Percentiles rank a stretch among this genome's conserved stretches.
These are phyloP conservation scores for Apiotrichum porosum DNA, from an alignment of 1,284 basidiomycete genomes.

Conservation along the genomic window DNA sequence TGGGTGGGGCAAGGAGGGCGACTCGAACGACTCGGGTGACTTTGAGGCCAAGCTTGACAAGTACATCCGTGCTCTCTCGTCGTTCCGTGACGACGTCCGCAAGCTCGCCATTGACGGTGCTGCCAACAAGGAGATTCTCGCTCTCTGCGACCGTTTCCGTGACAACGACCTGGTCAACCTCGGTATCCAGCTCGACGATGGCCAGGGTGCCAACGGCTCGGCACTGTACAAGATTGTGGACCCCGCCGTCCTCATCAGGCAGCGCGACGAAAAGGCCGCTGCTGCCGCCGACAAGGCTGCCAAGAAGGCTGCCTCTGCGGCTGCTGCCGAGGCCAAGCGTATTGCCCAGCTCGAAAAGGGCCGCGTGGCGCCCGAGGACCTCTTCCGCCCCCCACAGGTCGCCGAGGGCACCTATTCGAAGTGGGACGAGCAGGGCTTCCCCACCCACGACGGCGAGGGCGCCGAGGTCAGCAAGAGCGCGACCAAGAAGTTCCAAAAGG, in stretches of 20 bases:
- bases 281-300: slow-evolving; percentile 69
- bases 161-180: slow-evolving; percentile 86
- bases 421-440: slow-evolving; percentile 82
- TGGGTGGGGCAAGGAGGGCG: slow-evolving; percentile 52
- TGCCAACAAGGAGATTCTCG: slow-evolving; percentile 63
- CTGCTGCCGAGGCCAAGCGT: slow-evolving; percentile 66
- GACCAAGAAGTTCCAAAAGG: slow-evolving; percentile 75
- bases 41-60: slow-evolving; percentile 83
- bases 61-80: slow-evolving; percentile 77
- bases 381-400: slow-evolving; percentile 81
- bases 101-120: slow-evolving; percentile 72
- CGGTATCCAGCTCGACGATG: slow-evolving; percentile 90
- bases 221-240: slow-evolving; percentile 91
- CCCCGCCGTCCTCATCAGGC: slow-evolving; percentile 72
- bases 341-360: slow-evolving; percentile 82
- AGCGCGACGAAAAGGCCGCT: slow-evolving; percentile 84
- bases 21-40: slow-evolving; percentile 51
- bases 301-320: slow-evolving; percentile 70
- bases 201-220: slow-evolving; percentile 83
- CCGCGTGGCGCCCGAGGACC: slow-evolving; percentile 63
- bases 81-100: slow-evolving; percentile 87
- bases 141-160: slow-evolving; percentile 80
- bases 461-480: slow-evolving; percentile 79
- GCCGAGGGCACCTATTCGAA: slow-evolving; percentile 63
- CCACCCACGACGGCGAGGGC: slow-evolving; percentile 75